These are phyloP conservation scores for Rhamnella rubrinervis DNA, from an alignment of 331 rosid genomes.

Conservation along the genomic window DNA sequence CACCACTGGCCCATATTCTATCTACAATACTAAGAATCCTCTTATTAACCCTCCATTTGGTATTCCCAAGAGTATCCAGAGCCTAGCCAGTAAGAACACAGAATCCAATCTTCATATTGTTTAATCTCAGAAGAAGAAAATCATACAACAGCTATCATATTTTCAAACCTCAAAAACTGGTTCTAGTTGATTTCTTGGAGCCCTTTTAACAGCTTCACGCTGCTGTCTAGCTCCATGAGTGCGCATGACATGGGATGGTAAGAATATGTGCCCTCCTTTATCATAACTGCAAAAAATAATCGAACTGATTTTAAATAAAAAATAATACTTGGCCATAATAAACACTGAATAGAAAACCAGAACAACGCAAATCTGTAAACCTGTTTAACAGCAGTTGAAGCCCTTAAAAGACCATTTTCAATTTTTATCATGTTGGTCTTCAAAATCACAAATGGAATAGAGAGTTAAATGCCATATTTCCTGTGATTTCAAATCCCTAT, in stretches of 20 bases:
- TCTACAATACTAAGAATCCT: conserved; percentile 71
- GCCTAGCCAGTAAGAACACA: conserved; percentile 50
- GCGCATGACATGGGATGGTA: conserved; percentile 92
- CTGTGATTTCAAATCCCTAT: not conserved
- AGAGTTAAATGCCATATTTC: not conserved
- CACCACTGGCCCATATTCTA: conserved; percentile 90
- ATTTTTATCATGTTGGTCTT: not conserved
- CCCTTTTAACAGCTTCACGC: conserved; percentile 81
- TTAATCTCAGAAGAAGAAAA: too few relatives aligned
- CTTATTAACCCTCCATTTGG: conserved; percentile 86
- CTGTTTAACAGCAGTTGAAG: not conserved
- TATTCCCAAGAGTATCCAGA: conserved; percentile 80
- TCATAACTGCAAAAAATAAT: conserved; percentile 61
- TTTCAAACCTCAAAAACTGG: conserved; percentile 78
- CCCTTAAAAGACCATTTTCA: not conserved
- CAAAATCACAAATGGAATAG: not conserved
- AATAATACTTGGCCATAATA: not conserved
- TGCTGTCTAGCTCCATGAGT: conserved; percentile 89
- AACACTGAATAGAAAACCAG: not conserved
- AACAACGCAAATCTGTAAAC: not conserved
- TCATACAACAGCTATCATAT: conserved; percentile 12
- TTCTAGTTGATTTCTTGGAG: conserved; percentile 65
- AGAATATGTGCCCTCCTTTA: conserved; percentile 83
- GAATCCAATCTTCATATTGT: not conserved
- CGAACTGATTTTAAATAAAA: not conserved